Evolutionary conservation across 192 early-diverging fungal species (phyloP).

Genomic region (Linnemannia elongata): DNA sequence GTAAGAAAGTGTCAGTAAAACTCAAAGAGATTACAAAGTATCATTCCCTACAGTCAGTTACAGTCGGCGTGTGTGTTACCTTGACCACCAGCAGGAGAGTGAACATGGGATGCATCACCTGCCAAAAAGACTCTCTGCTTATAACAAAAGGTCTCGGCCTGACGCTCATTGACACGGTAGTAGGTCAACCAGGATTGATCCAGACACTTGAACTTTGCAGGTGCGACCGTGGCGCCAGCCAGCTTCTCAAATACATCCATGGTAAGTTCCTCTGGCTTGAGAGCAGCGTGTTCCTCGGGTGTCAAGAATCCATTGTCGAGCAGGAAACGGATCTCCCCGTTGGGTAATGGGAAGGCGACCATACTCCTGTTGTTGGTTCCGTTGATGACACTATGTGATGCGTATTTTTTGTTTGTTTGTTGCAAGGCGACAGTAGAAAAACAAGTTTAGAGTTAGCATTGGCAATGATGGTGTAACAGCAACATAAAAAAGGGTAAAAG

Average conservation of each 20-base stretch:
- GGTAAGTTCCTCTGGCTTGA: constrained; percentile 21
- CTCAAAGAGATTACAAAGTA: background rate
- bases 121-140: constrained; percentile 58
- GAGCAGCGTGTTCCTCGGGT: constrained; percentile 37
- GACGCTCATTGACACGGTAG: constrained; percentile 49
- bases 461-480: background rate
- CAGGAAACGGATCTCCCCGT: constrained; percentile 30
- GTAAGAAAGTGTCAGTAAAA: background rate
- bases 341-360: constrained; percentile 27
- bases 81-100: constrained; percentile 57
- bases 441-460: background rate
- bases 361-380: constrained; percentile 35
- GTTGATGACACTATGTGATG: constrained; percentile 18
- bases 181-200: constrained; percentile 37
- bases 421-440: background rate
- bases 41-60: background rate
- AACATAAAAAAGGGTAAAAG: background rate
- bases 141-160: constrained; percentile 38
- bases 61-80: background rate
- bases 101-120: constrained; percentile 62
- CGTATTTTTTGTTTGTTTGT: background rate
- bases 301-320: constrained; percentile 43
- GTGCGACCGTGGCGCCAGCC: constrained; percentile 11
- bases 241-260: constrained; percentile 21
- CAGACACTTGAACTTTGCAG: constrained; percentile 29